A percentile compares a stretch with the other conserved stretches of the same genome.
Evolutionary conservation across 768 basidiomycete species (phyloP).

Genomic region (Strobilomyces dryophilus): DNA sequence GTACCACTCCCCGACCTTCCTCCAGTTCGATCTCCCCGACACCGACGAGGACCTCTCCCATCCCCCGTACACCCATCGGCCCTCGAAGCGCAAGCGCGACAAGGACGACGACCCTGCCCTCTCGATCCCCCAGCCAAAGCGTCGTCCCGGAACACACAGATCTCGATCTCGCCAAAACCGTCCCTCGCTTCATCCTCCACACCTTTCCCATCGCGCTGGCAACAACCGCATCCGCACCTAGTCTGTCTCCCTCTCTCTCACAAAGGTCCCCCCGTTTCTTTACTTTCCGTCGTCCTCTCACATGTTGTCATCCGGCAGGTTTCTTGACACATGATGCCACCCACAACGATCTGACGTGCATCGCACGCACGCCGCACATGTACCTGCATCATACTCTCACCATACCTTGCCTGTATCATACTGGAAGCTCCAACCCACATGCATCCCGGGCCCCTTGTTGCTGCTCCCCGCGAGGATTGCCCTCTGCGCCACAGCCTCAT

Average conservation of each 20-base stretch:
- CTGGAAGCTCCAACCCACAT: conserved; percentile 11
- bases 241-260: not conserved
- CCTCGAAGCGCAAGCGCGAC: conserved; percentile 52
- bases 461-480: conserved; percentile 1
- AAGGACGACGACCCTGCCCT: conserved; percentile 11
- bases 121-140: conserved; percentile 21
- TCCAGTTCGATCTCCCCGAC: conserved; percentile 65
- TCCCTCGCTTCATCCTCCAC: conserved; percentile 5
- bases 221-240: conserved; percentile 19
- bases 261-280: conserved; percentile 1
- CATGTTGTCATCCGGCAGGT: conserved; percentile 7
- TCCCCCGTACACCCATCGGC: conserved; percentile 58
- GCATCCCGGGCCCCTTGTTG: conserved; percentile 2
- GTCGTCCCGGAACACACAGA: conserved; percentile 18
- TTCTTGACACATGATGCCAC: conserved; percentile 8
- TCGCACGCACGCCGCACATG: conserved; percentile 21
- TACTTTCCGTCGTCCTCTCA: conserved; percentile 10
- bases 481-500: conserved; percentile 13
- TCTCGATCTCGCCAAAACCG: conserved; percentile 17
- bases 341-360: conserved; percentile 7
- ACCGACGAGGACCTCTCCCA: conserved; percentile 66
- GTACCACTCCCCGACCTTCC: conserved; percentile 65
- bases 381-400: conserved; percentile 25
- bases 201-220: conserved; percentile 12
- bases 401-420: conserved; percentile 26